These are phyloP conservation scores for Casuarina cunninghamiana DNA, from an alignment of 306 rosid genomes.

Conservation along the genomic window DNA sequence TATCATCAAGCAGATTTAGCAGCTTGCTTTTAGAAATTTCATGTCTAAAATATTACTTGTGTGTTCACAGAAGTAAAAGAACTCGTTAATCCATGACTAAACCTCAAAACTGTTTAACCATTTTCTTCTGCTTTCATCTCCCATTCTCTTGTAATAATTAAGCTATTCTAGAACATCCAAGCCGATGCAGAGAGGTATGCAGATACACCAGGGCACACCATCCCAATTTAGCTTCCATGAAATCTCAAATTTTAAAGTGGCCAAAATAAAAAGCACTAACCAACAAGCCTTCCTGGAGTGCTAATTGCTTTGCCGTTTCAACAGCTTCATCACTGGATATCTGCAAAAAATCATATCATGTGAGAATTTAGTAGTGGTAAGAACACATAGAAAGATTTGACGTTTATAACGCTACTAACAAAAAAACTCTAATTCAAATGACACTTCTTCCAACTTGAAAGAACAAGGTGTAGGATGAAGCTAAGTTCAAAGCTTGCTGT, in stretches of 20 bases:
- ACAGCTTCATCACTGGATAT: constrained; percentile 87
- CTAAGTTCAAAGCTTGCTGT: no score
- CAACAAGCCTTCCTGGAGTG: constrained; percentile 98
- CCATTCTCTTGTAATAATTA: neutral
- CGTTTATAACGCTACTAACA: neutral
- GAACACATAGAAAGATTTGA: constrained; percentile 12
- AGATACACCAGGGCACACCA: constrained; percentile 4
- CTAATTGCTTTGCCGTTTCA: constrained; percentile 90
- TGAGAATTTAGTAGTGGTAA: constrained; percentile 21
- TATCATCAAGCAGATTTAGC: neutral
- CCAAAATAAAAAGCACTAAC: constrained; percentile 45
- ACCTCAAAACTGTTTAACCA: neutral
- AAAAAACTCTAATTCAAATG: neutral
- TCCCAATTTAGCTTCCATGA: neutral
- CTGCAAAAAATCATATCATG: constrained; percentile 49
- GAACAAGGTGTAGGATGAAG: neutral
- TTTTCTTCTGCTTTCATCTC: neutral
- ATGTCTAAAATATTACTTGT: neutral
- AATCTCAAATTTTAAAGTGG: constrained; percentile 15
- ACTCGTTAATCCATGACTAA: neutral
- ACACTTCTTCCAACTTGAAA: neutral
- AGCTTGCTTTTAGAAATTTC: neutral
- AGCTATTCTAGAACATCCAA: neutral
- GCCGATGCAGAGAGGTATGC: constrained; percentile 9
- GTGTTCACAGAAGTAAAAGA: neutral